Percentiles rank a stretch among this genome's conserved stretches.
Evolutionary conservation across 208 protist species (phyloP).

Genomic region (Porcisia hertigi): DNA sequence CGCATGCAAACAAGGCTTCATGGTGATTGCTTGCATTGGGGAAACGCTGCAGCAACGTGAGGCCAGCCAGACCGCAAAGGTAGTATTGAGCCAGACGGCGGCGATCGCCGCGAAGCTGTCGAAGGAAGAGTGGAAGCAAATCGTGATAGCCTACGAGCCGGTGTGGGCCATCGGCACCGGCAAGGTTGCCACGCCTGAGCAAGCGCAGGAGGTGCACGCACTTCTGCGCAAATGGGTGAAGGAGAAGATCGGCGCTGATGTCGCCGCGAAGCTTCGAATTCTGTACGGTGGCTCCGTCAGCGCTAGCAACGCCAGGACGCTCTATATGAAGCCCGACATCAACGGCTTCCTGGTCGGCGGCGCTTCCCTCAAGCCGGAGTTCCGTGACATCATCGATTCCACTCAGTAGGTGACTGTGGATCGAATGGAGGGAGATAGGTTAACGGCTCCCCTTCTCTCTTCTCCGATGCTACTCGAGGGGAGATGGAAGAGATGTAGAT

Average conservation of each 20-base stretch:
- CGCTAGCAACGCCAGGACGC: constrained; percentile 83
- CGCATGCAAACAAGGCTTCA: constrained; percentile 86
- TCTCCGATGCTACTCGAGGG: background rate
- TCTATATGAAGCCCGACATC: constrained; percentile 94
- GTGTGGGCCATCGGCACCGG: constrained; percentile 99
- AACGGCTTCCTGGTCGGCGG: constrained; percentile 99
- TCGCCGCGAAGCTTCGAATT: constrained; percentile 93
- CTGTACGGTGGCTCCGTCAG: constrained; percentile 99
- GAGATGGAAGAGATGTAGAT: background rate
- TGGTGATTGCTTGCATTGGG: constrained; percentile 97
- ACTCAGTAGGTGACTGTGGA: constrained; percentile 32
- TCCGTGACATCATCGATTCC: constrained; percentile 94
- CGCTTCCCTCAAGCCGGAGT: constrained; percentile 97
- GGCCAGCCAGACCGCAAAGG: constrained; percentile 86
- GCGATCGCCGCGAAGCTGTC: constrained; percentile 78
- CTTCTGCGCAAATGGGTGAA: constrained; percentile 91
- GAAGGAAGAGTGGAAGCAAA: constrained; percentile 84
- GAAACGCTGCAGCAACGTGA: constrained; percentile 96
- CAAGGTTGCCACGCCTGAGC: constrained; percentile 94
- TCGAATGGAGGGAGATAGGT: background rate
- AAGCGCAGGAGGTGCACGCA: constrained; percentile 95
- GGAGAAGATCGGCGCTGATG: constrained; percentile 84
- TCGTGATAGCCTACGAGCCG: constrained; percentile 99
- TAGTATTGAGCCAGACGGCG: constrained; percentile 90
- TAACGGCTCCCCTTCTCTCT: background rate